A percentile compares a stretch with the other conserved stretches of the same genome.
Conservation (phyloP, 2,329 filamentous ascomycete species). For the Malbranchea zuffiana region DNA sequence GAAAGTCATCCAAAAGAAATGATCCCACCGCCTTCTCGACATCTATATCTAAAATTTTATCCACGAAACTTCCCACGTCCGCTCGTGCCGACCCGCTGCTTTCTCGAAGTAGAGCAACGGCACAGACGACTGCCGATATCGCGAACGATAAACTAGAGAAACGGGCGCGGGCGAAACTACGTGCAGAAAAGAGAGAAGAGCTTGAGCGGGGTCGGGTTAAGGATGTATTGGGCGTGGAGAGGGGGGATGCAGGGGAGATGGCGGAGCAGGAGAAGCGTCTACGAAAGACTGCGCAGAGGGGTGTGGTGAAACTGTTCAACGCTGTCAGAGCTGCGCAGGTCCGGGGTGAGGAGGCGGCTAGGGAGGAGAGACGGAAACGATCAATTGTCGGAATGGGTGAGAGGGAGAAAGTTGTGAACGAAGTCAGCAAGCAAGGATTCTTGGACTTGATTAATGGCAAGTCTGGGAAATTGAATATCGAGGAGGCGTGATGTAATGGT, state of each 20-base stretch:
- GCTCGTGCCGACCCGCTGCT: conserved; percentile 86
- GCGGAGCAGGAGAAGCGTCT: conserved; percentile 65
- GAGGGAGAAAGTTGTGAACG: conserved; percentile 77
- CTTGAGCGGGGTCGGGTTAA: conserved; percentile 78
- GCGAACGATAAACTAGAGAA: conserved; percentile 69
- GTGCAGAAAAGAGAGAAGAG: conserved; percentile 67
- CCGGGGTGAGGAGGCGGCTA: conserved; percentile 65
- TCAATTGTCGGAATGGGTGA: conserved; percentile 68
- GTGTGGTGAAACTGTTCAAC: conserved; percentile 94
- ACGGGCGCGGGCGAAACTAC: conserved; percentile 67
- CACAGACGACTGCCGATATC: conserved; percentile 59
- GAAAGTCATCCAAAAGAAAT: conserved; percentile 58
- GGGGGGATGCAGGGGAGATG: conserved; percentile 42
- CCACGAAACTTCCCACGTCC: conserved; percentile 71
- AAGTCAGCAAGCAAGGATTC: conserved; percentile 97
- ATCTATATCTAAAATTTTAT: conserved; percentile 85
- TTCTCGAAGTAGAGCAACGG: conserved; percentile 65
- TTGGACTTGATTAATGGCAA: conserved; percentile 67
- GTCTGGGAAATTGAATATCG: conserved; percentile 39
- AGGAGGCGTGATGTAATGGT: conserved; percentile 31
- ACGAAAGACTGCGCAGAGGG: conserved; percentile 78
- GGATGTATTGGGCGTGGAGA: conserved; percentile 63
- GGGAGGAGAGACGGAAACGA: conserved; percentile 53
- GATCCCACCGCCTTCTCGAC: conserved; percentile 85
- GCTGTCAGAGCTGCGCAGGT: conserved; percentile 88